These are phyloP conservation scores for Suillus variegatus DNA, from an alignment of 768 basidiomycete genomes.

Conservation along the genomic window DNA sequence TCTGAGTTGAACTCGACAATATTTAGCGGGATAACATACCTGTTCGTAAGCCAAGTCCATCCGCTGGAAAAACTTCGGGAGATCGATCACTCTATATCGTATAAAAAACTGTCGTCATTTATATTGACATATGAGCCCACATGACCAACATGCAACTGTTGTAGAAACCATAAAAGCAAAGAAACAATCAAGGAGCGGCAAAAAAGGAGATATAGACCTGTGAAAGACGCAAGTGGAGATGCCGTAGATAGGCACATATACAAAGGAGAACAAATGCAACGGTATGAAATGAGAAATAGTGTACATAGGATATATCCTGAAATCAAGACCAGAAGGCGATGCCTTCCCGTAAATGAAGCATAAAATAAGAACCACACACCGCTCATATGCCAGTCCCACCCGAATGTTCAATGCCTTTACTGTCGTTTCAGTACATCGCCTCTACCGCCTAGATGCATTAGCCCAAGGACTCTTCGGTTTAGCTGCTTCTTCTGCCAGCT, in stretches of 20 bases:
- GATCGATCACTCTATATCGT: not conserved
- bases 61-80: not conserved
- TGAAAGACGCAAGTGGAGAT: constrained; percentile 11
- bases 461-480: constrained; percentile 36
- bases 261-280: constrained; percentile 14
- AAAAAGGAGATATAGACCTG: constrained; percentile 8
- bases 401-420: not conserved
- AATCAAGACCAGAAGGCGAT: constrained; percentile 15
- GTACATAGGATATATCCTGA: constrained; percentile 20
- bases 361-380: constrained; percentile 12
- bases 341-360: constrained; percentile 22
- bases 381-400: not conserved
- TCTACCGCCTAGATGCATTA: constrained; percentile 29
- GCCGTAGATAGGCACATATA: constrained; percentile 15
- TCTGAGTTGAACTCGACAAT: not conserved
- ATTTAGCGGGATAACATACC: not conserved
- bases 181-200: constrained; percentile 8
- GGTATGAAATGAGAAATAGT: constrained; percentile 14
- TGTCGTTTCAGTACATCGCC: not conserved
- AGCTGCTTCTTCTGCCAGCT: constrained; percentile 45
- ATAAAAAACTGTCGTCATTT: not conserved
- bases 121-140: constrained; percentile 7
- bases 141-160: constrained; percentile 16
- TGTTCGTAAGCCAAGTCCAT: not conserved
- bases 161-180: constrained; percentile 7